Evolutionary conservation across 805 yeast species (phyloP).

Genomic region (Lipomyces chichibuensis): DNA sequence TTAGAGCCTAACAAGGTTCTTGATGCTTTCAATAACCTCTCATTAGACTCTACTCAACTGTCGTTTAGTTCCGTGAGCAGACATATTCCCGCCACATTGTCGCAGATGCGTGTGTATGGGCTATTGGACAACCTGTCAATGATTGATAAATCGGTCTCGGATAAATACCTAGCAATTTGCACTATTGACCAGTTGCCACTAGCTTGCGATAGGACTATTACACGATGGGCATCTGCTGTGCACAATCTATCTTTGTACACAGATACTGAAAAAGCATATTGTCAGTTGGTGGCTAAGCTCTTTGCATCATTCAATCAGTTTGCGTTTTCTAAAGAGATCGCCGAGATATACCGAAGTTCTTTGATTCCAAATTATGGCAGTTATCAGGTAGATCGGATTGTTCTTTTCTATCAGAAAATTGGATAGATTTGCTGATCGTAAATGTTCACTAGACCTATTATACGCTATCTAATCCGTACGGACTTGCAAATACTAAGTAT

Average conservation of each 20-base stretch:
- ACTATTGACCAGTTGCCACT: constrained; percentile 14
- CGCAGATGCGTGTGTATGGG: constrained; percentile 17
- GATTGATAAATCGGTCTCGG: background rate
- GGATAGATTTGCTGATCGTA: background rate
- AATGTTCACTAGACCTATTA: constrained; percentile 8
- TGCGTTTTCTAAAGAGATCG: constrained; percentile 10
- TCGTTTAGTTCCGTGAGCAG: background rate
- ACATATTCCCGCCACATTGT: constrained; percentile 7
- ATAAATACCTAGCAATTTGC: constrained; percentile 13
- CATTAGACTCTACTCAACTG: background rate
- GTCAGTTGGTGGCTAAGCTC: background rate
- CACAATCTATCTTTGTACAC: background rate
- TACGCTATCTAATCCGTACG: constrained; percentile 13
- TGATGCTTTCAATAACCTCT: constrained; percentile 5
- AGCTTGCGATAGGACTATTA: background rate
- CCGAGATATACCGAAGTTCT: background rate
- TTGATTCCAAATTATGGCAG: constrained; percentile 10
- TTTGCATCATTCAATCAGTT: constrained; percentile 4
- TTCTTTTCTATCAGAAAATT: too few species aligned
- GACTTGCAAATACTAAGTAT: constrained; percentile 12
- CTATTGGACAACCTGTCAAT: constrained; percentile 7
- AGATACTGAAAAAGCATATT: background rate
- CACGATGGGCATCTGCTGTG: constrained; percentile 17
- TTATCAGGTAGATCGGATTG: constrained; percentile 15
- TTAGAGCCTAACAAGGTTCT: constrained; percentile 1